These are phyloP conservation scores for Aspergillus pseudoterreus DNA, from an alignment of 2,329 filamentous ascomycete species.

Conservation along the genomic window DNA sequence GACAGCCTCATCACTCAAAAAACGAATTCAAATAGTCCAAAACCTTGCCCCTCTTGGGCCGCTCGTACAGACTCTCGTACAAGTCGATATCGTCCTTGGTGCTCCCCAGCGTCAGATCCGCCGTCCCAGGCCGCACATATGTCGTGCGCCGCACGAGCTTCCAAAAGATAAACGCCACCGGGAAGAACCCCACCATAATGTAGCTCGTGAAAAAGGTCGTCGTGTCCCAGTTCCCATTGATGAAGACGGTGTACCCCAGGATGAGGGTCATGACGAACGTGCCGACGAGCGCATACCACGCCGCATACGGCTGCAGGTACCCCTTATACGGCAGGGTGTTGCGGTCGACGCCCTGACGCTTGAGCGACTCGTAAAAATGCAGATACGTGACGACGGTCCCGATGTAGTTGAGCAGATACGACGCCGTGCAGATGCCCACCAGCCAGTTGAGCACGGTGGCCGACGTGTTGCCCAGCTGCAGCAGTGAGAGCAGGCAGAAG, in stretches of 20 bases:
- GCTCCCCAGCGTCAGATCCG: constrained; percentile 47
- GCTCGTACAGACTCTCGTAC: constrained; percentile 16
- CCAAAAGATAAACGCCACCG: constrained; percentile 62
- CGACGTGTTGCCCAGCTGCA: constrained; percentile 62
- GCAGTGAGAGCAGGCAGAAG: constrained; percentile 66
- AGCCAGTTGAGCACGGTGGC: constrained; percentile 57
- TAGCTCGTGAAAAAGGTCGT: constrained; percentile 69
- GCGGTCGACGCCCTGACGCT: constrained; percentile 63
- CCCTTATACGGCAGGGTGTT: constrained; percentile 36
- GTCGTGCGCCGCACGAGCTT: constrained; percentile 63
- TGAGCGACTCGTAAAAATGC: constrained; percentile 64
- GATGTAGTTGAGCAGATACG: constrained; percentile 34
- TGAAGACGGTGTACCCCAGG: constrained; percentile 68
- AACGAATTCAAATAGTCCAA: constrained; percentile 1
- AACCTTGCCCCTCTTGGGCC: constrained; percentile 1
- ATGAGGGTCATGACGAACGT: constrained; percentile 67
- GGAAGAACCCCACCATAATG: constrained; percentile 62
- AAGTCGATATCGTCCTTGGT: constrained; percentile 25
- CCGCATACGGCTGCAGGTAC: constrained; percentile 46
- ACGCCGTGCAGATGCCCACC: constrained; percentile 26
- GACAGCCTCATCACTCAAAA: neutral
- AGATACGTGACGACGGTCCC: constrained; percentile 67
- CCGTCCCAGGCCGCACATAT: constrained; percentile 51
- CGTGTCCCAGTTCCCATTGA: constrained; percentile 60
- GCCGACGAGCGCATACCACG: constrained; percentile 60